Conservation (phyloP, 2,329 filamentous ascomycete genomes). For the Cryphonectria parasitica region DNA sequence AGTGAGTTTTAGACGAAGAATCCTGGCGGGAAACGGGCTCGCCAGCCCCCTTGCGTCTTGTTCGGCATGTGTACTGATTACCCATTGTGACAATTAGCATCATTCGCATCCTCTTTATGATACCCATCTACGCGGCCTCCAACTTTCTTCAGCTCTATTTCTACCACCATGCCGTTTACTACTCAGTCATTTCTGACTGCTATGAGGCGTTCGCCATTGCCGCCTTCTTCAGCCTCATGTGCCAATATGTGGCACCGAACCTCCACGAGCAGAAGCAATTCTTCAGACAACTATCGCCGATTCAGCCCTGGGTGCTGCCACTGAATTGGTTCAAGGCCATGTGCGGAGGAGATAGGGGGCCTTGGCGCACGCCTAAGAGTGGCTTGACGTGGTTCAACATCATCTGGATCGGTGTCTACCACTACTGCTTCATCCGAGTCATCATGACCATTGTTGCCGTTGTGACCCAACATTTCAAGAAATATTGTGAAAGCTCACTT, state of each 20-base stretch:
- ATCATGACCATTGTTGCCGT: conserved; percentile 80
- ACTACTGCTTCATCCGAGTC: conserved; percentile 83
- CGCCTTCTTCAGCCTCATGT: conserved; percentile 83
- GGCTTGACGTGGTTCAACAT: conserved; percentile 92
- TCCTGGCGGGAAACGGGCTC: background rate
- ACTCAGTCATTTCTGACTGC: conserved; percentile 78
- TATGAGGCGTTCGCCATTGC: conserved; percentile 90
- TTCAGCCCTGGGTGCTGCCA: conserved; percentile 76
- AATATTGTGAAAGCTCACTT: conserved; percentile 80
- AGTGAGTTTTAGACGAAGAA: conserved; percentile 43
- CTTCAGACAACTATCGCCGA: conserved; percentile 69
- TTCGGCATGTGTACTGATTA: conserved; percentile 16
- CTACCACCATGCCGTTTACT: conserved; percentile 81
- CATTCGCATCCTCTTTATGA: conserved; percentile 87
- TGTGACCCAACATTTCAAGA: conserved; percentile 67
- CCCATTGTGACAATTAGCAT: conserved; percentile 56
- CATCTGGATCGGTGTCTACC: conserved; percentile 80
- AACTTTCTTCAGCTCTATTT: conserved; percentile 74
- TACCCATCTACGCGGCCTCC: conserved; percentile 77
- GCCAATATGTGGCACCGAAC: conserved; percentile 77
- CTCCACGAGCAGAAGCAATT: conserved; percentile 82
- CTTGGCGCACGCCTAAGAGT: conserved; percentile 75
- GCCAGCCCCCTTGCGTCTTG: background rate
- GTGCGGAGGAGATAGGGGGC: conserved; percentile 69
- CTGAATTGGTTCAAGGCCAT: conserved; percentile 71